Evolutionary conservation across 306 rosid genomes (phyloP), one percentile per base, ranked within the genome.

Genomic region (Delonix regia): DNA sequence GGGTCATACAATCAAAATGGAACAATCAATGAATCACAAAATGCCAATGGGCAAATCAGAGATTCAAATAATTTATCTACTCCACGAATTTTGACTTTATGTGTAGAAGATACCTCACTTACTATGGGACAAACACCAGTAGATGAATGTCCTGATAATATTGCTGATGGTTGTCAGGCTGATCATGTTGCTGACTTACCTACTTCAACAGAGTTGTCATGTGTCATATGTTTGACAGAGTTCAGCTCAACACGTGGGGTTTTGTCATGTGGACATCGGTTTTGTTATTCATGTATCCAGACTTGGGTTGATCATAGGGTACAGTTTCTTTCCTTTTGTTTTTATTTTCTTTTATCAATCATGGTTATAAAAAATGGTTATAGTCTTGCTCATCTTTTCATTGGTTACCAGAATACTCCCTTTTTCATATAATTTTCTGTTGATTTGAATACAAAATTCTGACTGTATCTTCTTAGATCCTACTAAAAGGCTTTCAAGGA

Each of bases 201-300:
- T 69, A 75, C 79, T 72, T 75, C 95, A 22, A 56, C 69, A 18
- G 92, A 92, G 64, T 44, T 89, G 83, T 92, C 99, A 68, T 95
- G 99, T 76, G 97, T 91, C 47, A 95, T 95, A 77, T 95, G 99
- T 84, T 89, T 84, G 88, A 85, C 88, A 51, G 97, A 89, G 78
- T 92, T 84, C 85, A 89, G 96, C 85, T 75, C 88, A 70, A 88
- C 82, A 41, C 71, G 97, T 79, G 99, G 98, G 27, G 82, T 91
- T 82, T 85, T 95, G 83, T 90, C 88, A 0, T 95, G 99, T 83
- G 97, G 95, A 71, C 99, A 95, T 80, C 91, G 95, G 48, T 95
- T 83, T 87, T 95, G 99, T 81, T 92, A 79, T 81, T 72, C 85
- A 66, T 95, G 99, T 83, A 95, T 95, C 75, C 87, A 88, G 80